phyloP scores from a whole-genome alignment of 208 protist species.

The Leishmania tarentolae region DNA sequence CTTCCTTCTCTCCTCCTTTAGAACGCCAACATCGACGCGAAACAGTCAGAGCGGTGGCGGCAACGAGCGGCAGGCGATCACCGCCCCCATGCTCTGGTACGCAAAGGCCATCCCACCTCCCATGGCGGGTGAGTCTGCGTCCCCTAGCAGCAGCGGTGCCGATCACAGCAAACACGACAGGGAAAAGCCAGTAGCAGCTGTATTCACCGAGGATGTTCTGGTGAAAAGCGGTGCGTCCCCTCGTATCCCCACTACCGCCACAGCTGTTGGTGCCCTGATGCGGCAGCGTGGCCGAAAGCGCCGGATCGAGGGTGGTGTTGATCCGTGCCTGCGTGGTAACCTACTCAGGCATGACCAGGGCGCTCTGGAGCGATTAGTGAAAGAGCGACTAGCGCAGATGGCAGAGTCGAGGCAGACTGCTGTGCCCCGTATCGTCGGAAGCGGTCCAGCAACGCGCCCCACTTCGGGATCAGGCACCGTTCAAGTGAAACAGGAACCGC shows the following conservation, averaged over 20 bases:
- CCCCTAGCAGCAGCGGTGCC: not conserved
- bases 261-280: conserved; percentile 5
- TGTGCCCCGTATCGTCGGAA: not conserved
- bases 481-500: conserved; percentile 9
- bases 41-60: not conserved
- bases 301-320: conserved; percentile 31
- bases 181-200: not conserved
- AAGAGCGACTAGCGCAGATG: conserved; percentile 5
- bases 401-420: not conserved
- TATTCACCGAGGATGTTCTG: not conserved
- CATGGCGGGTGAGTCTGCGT: not conserved
- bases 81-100: conserved; percentile 32
- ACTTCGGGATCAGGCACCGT: not conserved
- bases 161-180: not conserved
- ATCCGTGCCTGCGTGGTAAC: conserved; percentile 10
- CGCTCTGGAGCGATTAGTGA: conserved; percentile 16
- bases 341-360: conserved; percentile 28
- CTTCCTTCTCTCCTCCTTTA: conserved; percentile 27
- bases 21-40: not conserved
- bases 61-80: conserved; percentile 9
- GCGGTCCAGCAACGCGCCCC: not conserved
- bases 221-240: not conserved
- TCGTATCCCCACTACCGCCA: not conserved
- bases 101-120: not conserved
- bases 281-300: conserved; percentile 17